phyloP scores from a whole-genome alignment of 2,329 filamentous ascomycete genomes.

The Calcarisporium arbuscula region DNA sequence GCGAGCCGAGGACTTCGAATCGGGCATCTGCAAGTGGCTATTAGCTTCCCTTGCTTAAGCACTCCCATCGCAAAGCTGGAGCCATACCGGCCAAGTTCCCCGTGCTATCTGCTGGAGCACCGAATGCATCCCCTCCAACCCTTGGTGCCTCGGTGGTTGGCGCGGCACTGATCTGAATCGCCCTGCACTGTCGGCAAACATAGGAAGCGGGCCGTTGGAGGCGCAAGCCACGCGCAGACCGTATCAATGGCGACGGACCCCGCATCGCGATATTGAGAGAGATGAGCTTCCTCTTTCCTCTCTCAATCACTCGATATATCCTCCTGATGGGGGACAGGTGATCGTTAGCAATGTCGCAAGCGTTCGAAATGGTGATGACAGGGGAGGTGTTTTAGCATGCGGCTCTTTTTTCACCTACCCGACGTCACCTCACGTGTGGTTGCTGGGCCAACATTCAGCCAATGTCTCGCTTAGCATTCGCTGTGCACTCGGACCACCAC shows the following conservation, averaged over 20 bases:
- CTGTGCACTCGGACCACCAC: constrained; percentile 7
- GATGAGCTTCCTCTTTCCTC: background rate
- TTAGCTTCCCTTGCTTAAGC: constrained; percentile 1
- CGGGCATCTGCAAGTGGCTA: constrained; percentile 65
- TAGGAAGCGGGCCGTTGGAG: constrained; percentile 24
- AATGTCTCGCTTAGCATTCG: constrained; percentile 2
- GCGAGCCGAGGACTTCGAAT: constrained; percentile 88
- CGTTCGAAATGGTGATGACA: too few species aligned
- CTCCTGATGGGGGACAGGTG: too few species aligned
- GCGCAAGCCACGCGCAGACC: constrained; percentile 26
- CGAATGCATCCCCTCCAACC: constrained; percentile 49
- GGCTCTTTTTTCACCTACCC: too few species aligned
- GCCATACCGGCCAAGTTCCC: constrained; percentile 45
- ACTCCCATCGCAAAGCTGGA: background rate
- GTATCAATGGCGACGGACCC: constrained; percentile 33
- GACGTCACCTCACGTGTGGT: constrained; percentile 23
- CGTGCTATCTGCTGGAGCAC: constrained; percentile 35
- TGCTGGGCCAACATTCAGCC: constrained; percentile 23
- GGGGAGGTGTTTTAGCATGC: too few species aligned
- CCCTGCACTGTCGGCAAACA: constrained; percentile 50
- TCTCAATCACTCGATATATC: constrained; percentile 15
- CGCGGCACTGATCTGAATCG: constrained; percentile 57
- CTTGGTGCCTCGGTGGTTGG: constrained; percentile 50
- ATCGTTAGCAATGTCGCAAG: too few species aligned
- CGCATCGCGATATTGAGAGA: constrained; percentile 28